These are phyloP conservation scores for Tuber brumale DNA, from an alignment of 495 filamentous ascomycete species.

Conservation along the genomic window DNA sequence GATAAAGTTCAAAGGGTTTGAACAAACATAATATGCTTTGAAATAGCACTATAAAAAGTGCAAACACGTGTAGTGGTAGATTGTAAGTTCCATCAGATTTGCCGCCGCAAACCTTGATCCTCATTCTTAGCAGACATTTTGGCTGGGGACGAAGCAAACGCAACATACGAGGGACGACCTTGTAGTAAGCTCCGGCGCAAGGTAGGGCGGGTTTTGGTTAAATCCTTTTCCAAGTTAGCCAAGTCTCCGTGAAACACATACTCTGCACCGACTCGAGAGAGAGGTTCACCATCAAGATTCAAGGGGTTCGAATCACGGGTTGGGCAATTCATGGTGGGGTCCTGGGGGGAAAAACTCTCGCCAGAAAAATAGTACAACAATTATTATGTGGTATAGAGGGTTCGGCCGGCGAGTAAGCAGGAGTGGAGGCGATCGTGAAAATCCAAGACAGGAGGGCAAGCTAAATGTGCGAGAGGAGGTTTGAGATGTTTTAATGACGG, in stretches of 20 bases:
- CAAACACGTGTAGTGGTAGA: slow-evolving; percentile 58
- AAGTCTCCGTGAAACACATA: slow-evolving; percentile 9
- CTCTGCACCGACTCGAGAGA: background rate
- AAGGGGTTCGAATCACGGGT: slow-evolving; percentile 36
- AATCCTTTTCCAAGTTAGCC: slow-evolving; percentile 31
- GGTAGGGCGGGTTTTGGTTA: slow-evolving; percentile 38
- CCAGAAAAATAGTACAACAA: background rate
- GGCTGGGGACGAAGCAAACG: background rate
- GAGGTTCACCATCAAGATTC: slow-evolving; percentile 20
- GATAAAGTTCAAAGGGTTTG: background rate
- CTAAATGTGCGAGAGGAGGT: background rate
- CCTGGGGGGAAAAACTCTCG: slow-evolving; percentile 2
- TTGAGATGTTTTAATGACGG: background rate
- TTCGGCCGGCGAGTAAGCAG: slow-evolving; percentile 16
- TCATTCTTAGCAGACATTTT: slow-evolving; percentile 2
- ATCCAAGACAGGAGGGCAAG: background rate
- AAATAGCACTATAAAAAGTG: slow-evolving; percentile 65
- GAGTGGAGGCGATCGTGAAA: background rate
- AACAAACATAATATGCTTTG: slow-evolving; percentile 55
- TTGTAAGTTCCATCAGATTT: slow-evolving; percentile 40
- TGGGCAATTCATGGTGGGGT: slow-evolving; percentile 38
- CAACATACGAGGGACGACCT: slow-evolving; percentile 37
- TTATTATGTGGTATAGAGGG: background rate
- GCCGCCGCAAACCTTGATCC: slow-evolving; percentile 38
- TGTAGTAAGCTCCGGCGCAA: slow-evolving; percentile 41